Evolutionary conservation across 495 filamentous ascomycete species (phyloP).

Genomic region (Gamarada debralockiae): DNA sequence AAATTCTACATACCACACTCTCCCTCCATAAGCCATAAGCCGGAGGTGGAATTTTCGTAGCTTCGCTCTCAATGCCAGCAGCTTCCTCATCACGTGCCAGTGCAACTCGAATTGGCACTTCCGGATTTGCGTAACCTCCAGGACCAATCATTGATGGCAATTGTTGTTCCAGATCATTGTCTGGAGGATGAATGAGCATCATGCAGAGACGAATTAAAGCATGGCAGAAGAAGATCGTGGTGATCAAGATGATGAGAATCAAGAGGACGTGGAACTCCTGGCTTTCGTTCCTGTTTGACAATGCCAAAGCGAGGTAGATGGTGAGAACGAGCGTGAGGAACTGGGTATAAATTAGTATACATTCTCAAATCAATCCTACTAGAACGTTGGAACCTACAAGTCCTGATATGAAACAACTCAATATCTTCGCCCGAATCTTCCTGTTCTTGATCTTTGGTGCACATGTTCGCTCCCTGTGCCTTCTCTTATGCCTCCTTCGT

Average conservation of each 20-base stretch:
- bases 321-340: slow-evolving; percentile 58
- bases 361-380: background rate
- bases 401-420: slow-evolving; percentile 37
- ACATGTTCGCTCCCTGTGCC: slow-evolving; percentile 9
- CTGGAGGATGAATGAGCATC: slow-evolving; percentile 37
- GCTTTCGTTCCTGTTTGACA: slow-evolving; percentile 28
- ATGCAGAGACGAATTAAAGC: slow-evolving; percentile 69
- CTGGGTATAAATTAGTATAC: background rate
- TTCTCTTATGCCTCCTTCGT: slow-evolving; percentile 13
- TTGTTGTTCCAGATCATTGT: slow-evolving; percentile 20
- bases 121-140: slow-evolving; percentile 57
- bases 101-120: slow-evolving; percentile 57
- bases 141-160: slow-evolving; percentile 41
- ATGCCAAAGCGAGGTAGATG: slow-evolving; percentile 37
- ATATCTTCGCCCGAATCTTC: slow-evolving; percentile 49
- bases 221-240: slow-evolving; percentile 77
- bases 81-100: slow-evolving; percentile 61
- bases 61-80: slow-evolving; percentile 45
- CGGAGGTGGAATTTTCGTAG: slow-evolving; percentile 64
- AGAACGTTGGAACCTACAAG: slow-evolving; percentile 47
- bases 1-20: slow-evolving; percentile 65
- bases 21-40: slow-evolving; percentile 85
- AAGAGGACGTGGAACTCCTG: slow-evolving; percentile 71
- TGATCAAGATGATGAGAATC: slow-evolving; percentile 67
- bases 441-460: slow-evolving; percentile 46